phyloP scores from a whole-genome alignment of 1,284 basidiomycete species.

The Irpex sp. region DNA sequence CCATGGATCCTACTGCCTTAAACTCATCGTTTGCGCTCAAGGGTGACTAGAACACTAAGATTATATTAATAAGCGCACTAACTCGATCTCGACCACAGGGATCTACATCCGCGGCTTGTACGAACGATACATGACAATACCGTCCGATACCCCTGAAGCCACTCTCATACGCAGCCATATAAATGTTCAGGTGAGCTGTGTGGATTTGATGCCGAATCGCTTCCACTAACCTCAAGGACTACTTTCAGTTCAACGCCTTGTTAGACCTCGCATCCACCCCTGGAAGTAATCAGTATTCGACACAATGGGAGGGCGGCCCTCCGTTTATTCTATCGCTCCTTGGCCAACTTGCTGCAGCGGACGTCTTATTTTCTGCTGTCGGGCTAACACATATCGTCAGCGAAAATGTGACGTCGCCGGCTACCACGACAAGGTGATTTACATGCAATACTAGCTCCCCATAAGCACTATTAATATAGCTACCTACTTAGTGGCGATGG shows the following conservation, averaged over 20 bases:
- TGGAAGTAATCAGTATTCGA: not conserved
- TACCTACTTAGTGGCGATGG: no score
- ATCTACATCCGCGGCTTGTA: not conserved
- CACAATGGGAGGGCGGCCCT: conserved; percentile 3
- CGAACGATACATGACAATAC: not conserved
- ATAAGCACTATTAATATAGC: no score
- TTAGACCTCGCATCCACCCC: not conserved
- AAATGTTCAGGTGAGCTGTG: not conserved
- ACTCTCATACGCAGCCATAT: not conserved
- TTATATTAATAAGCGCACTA: not conserved
- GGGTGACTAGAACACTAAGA: not conserved
- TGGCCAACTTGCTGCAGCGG: conserved; percentile 2
- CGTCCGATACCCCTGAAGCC: not conserved
- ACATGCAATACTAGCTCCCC: not conserved
- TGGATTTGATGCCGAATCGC: no score
- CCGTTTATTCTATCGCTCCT: not conserved
- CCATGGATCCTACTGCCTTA: not conserved
- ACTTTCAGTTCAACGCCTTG: conserved; percentile 1
- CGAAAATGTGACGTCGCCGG: not conserved
- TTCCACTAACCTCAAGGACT: not conserved
- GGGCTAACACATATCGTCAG: not conserved
- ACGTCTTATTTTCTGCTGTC: conserved; percentile 3
- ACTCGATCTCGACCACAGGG: not conserved
- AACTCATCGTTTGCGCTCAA: not conserved
- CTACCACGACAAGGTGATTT: not conserved